phyloP scores from a whole-genome alignment of 2,329 filamentous ascomycete species.

The Paracorniculantispora psalliotae region DNA sequence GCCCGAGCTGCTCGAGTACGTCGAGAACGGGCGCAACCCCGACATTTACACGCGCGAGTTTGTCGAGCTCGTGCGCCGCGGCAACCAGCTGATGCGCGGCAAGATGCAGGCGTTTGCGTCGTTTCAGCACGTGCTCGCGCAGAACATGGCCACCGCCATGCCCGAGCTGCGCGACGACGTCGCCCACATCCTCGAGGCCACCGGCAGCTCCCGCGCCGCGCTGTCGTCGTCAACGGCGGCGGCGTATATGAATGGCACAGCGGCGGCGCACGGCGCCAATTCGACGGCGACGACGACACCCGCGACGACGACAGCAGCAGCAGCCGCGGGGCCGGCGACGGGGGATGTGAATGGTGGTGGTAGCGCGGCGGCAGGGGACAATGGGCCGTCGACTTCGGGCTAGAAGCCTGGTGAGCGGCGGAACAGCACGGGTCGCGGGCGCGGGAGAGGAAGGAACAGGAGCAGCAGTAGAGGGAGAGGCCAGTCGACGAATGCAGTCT shows the following conservation, averaged over 20 bases:
- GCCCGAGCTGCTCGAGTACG: slow-evolving; percentile 61
- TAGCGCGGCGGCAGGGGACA: background rate
- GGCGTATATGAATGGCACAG: background rate
- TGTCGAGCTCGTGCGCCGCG: slow-evolving; percentile 60
- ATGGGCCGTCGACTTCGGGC: background rate
- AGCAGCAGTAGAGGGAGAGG: background rate
- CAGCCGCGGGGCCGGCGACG: background rate
- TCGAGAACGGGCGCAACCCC: slow-evolving; percentile 66
- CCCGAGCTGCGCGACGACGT: slow-evolving; percentile 55
- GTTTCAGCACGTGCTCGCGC: slow-evolving; percentile 59
- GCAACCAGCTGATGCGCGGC: slow-evolving; percentile 63
- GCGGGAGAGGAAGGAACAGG: too few species aligned
- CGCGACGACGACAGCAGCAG: background rate
- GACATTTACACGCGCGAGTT: slow-evolving; percentile 73
- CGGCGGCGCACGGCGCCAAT: background rate
- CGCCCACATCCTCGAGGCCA: slow-evolving; percentile 43
- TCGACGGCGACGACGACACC: background rate
- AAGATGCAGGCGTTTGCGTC: slow-evolving; percentile 56
- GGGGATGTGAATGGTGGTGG: background rate
- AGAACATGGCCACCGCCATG: slow-evolving; percentile 52
- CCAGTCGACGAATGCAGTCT: background rate
- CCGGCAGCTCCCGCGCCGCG: slow-evolving; percentile 27
- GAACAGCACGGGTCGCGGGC: background rate
- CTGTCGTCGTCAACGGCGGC: slow-evolving; percentile 16
- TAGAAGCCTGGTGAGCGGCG: background rate